A percentile compares a stretch with the other conserved stretches of the same genome.
Evolutionary conservation across 2,329 filamentous ascomycete genomes (phyloP).

Genomic region (Colletotrichum limetticola): DNA sequence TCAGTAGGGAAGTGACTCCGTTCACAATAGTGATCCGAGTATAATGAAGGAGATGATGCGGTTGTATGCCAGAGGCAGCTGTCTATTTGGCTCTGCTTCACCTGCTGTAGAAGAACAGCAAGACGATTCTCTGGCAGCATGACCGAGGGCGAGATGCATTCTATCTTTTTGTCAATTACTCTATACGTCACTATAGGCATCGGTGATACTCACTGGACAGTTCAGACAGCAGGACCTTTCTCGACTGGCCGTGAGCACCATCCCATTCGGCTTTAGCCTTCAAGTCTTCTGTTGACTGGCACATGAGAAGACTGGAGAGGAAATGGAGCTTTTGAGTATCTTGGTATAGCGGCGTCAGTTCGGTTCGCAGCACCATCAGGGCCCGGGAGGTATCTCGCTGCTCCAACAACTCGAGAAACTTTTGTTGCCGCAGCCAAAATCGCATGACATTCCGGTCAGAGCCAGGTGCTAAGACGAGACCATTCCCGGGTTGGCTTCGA

Average conservation of each 20-base stretch:
- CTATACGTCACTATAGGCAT: background rate
- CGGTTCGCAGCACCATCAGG: conserved; percentile 83
- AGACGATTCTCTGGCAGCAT: conserved; percentile 96
- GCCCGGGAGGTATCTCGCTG: conserved; percentile 77
- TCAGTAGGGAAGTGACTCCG: conserved; percentile 81
- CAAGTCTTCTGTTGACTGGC: conserved; percentile 79
- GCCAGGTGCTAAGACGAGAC: conserved; percentile 78
- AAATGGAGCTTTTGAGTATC: conserved; percentile 82
- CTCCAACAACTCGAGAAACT: conserved; percentile 92
- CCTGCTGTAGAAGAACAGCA: conserved; percentile 81
- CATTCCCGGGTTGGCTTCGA: conserved; percentile 55
- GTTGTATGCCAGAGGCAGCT: conserved; percentile 92
- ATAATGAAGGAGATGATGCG: conserved; percentile 81
- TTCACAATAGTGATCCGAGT: conserved; percentile 88
- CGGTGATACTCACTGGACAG: conserved; percentile 75
- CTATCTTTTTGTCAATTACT: conserved; percentile 54
- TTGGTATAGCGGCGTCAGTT: conserved; percentile 87
- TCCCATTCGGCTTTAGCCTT: conserved; percentile 85
- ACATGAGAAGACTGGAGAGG: conserved; percentile 93
- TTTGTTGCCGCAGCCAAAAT: conserved; percentile 91
- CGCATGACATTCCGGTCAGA: conserved; percentile 84
- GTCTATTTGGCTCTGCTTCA: conserved; percentile 85
- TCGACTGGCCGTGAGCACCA: conserved; percentile 79
- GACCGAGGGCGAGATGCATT: conserved; percentile 91
- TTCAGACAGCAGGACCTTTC: conserved; percentile 79